Percentiles rank a stretch among this genome's conserved stretches.
Conservation (phyloP, 495 filamentous ascomycete species). For the Massariosphaeria phaeospora region DNA sequence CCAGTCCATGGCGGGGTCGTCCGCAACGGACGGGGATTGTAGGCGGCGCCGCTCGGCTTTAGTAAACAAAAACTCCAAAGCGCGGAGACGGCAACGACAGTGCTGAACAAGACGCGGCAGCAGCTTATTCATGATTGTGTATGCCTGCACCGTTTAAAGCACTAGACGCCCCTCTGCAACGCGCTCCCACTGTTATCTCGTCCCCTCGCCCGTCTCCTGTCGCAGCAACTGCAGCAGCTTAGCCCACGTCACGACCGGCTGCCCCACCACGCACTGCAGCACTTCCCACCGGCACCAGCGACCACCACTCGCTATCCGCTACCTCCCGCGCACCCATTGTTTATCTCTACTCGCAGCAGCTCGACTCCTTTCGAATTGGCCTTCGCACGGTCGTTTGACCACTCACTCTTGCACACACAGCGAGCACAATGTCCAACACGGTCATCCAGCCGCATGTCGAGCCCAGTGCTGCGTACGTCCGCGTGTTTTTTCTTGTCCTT, state of each 20-base stretch:
- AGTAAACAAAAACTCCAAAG: no score
- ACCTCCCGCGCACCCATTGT: background rate
- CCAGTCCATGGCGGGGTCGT: slow-evolving; percentile 20
- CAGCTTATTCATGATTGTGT: no score
- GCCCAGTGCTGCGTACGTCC: slow-evolving; percentile 29
- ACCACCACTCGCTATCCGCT: slow-evolving; percentile 12
- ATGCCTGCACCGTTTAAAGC: no score
- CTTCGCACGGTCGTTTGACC: slow-evolving; percentile 5
- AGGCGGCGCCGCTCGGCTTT: background rate
- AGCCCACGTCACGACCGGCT: slow-evolving; percentile 16
- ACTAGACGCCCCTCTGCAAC: slow-evolving; percentile 13
- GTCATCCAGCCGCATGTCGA: slow-evolving; percentile 58
- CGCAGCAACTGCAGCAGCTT: slow-evolving; percentile 14
- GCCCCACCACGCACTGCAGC: slow-evolving; percentile 26
- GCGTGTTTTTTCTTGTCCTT: slow-evolving; percentile 1
- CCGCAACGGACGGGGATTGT: background rate
- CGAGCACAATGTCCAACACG: slow-evolving; percentile 54
- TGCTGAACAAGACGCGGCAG: no score
- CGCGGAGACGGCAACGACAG: no score
- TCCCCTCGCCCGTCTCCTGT: slow-evolving; percentile 5
- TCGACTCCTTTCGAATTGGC: slow-evolving; percentile 6
- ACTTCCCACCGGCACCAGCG: slow-evolving; percentile 9
- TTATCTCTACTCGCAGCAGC: background rate
- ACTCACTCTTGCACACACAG: slow-evolving; percentile 1
- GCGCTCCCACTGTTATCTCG: slow-evolving; percentile 20